Percentiles rank a stretch among this genome's conserved stretches.
phyloP scores from a whole-genome alignment of 1,284 basidiomycete species.

The Apiotrichum brassicae region DNA sequence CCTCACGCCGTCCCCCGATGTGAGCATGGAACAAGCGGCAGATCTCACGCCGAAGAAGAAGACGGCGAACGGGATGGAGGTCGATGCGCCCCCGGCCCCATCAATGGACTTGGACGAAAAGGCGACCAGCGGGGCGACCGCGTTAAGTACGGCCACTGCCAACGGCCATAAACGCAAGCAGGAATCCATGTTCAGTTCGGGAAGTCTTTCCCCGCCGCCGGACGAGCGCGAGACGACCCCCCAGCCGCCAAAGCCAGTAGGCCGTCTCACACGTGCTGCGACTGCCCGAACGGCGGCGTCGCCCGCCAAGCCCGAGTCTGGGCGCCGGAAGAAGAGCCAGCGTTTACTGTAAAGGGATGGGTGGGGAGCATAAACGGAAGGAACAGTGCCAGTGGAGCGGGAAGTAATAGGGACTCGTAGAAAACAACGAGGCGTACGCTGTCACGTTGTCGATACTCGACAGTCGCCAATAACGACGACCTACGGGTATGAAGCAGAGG shows the following conservation, averaged over 20 bases:
- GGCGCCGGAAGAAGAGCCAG: not conserved
- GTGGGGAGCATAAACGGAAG: too few species aligned
- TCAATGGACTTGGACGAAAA: not conserved
- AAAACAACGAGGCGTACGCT: too few species aligned
- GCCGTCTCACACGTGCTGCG: not conserved
- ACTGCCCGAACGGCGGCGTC: not conserved
- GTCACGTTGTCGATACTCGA: too few species aligned
- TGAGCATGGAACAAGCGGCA: not conserved
- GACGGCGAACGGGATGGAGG: not conserved
- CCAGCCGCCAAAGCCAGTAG: not conserved
- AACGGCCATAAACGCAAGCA: slow-evolving; percentile 1
- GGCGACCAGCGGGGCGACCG: too few species aligned
- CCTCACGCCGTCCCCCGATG: not conserved
- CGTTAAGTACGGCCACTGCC: not conserved
- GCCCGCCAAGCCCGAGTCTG: not conserved
- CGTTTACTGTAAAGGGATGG: too few species aligned
- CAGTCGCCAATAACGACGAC: too few species aligned
- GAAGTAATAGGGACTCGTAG: too few species aligned
- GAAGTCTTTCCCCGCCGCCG: slow-evolving; percentile 1
- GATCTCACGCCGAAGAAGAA: not conserved
- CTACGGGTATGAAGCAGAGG: too few species aligned
- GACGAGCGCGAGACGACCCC: not conserved
- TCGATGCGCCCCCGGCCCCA: not conserved
- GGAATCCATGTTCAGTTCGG: not conserved
- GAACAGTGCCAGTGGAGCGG: too few species aligned